Evolutionary conservation across 805 yeast species (phyloP).

Genomic region (Wickerhamomyces rabaulensis): DNA sequence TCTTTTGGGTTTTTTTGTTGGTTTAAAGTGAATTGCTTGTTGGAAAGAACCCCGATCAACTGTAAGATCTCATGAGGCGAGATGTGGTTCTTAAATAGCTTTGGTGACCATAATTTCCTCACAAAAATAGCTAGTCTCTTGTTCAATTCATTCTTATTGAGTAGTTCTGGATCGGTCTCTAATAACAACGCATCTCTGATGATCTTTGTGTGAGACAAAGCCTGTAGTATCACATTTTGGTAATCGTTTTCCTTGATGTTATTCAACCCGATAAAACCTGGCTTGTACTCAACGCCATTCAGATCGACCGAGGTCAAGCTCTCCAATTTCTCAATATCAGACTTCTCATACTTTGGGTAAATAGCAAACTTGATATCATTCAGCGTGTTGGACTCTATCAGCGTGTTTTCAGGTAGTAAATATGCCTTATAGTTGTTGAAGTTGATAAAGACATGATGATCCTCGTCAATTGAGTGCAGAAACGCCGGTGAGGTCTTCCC

Average conservation of each 20-base stretch:
- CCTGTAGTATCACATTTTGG: constrained; percentile 51
- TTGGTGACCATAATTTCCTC: constrained; percentile 61
- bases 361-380: constrained; percentile 48
- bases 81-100: constrained; percentile 53
- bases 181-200: constrained; percentile 44
- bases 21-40: constrained; percentile 35
- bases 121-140: constrained; percentile 40
- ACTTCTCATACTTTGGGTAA: constrained; percentile 42
- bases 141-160: constrained; percentile 29
- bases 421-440: constrained; percentile 44
- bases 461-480: constrained; percentile 54
- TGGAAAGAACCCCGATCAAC: constrained; percentile 37
- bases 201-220: constrained; percentile 46
- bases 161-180: constrained; percentile 12
- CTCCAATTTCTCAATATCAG: constrained; percentile 28
- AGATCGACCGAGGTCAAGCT: constrained; percentile 34
- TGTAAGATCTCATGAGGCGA: constrained; percentile 65
- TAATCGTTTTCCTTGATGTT: constrained; percentile 48
- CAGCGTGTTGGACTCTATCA: constrained; percentile 34
- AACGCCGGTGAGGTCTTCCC: constrained; percentile 61
- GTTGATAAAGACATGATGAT: constrained; percentile 61
- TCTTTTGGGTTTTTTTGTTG: constrained; percentile 46
- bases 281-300: constrained; percentile 39
- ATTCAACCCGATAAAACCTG: constrained; percentile 66
- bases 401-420: constrained; percentile 58